Evolutionary conservation across 2,329 filamentous ascomycete genomes (phyloP), one percentile per base, ranked within the genome.

Genomic region (Beauveria sp.): DNA sequence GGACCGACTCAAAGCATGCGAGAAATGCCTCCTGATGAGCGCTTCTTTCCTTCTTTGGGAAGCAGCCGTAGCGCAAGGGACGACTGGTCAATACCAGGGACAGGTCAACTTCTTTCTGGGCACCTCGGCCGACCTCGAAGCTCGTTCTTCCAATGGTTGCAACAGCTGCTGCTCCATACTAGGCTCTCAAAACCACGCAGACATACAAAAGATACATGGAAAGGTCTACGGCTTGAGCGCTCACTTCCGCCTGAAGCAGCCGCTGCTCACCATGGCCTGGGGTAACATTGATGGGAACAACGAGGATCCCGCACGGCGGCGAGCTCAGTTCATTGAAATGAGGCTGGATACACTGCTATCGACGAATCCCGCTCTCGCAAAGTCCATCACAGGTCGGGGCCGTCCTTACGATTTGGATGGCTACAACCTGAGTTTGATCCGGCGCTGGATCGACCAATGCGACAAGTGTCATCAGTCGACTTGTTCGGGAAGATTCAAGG

Each of bases 391-490:
- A 24, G 50, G 61, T 10, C 55, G 61, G 8, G 61, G 61, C 7
- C 43, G 61, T 20, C 55, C 51, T 8, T 62, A 59, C 22, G 56
- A 62, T 46, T 18, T 47, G 30, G 30, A 59, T 9, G n/a, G 22
- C 12, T 59, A 59, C 55, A 59, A 62, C 7, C 18, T 43, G 3
- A 42, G 50, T 12, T 42, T 62, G 38, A 22, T 62, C 16, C 38
- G 43, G 22, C 55, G 56, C 38, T 62, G 61, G 61, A 62, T 62
- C 20, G 40, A 62, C 18, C 42, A 40, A 12, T 62, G 61, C 34
- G 56, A 62, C 61, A 55, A 59, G 30, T 26, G 47, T 14, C 61
- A 62, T 18, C 24, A 55, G 20, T 34, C 55, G 3, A 62, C 55
- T 10, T 62, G 61, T 30, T 22, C 16, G 24, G 49, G 16, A 30